phyloP scores from a whole-genome alignment of 1,139 yeast genomes.

The Ogataea hybrid region DNA sequence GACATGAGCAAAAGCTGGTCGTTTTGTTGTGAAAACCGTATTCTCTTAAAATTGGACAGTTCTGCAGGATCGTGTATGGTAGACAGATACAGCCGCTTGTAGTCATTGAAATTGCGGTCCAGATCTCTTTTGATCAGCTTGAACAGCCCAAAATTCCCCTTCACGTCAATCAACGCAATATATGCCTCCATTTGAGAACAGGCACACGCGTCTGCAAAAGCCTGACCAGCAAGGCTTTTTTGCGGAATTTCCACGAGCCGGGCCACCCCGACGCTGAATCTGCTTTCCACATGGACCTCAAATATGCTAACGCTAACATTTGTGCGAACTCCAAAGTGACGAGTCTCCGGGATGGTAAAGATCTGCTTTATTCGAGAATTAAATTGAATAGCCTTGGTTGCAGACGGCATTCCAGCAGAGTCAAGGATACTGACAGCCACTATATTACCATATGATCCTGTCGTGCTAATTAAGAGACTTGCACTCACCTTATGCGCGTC shows the following conservation, averaged over 20 bases:
- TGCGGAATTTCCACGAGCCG: constrained; percentile 30
- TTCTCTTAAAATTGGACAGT: constrained; percentile 54
- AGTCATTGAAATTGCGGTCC: constrained; percentile 5
- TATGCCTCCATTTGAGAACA: constrained; percentile 39
- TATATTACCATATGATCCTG: constrained; percentile 15
- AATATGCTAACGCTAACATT: constrained; percentile 8
- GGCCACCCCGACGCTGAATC: constrained; percentile 11
- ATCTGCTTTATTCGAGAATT: constrained; percentile 40
- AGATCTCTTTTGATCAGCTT: constrained; percentile 6
- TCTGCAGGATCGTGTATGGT: constrained; percentile 45
- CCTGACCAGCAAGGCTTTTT: constrained; percentile 31
- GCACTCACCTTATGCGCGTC: neutral
- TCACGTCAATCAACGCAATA: constrained; percentile 47
- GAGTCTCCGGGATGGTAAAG: constrained; percentile 14
- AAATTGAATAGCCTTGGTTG: constrained; percentile 15
- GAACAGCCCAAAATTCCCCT: constrained; percentile 50
- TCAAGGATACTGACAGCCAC: constrained; percentile 14
- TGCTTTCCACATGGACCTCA: constrained; percentile 7
- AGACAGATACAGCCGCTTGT: constrained; percentile 20
- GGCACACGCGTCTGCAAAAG: constrained; percentile 47
- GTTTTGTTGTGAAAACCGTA: constrained; percentile 43
- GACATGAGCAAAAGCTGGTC: constrained; percentile 41
- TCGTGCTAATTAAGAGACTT: constrained; percentile 10
- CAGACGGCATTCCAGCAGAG: constrained; percentile 5
- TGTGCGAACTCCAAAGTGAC: constrained; percentile 29